Evolutionary conservation across 2,329 filamentous ascomycete species (phyloP).

Genomic region (Botrytis squamosa): DNA sequence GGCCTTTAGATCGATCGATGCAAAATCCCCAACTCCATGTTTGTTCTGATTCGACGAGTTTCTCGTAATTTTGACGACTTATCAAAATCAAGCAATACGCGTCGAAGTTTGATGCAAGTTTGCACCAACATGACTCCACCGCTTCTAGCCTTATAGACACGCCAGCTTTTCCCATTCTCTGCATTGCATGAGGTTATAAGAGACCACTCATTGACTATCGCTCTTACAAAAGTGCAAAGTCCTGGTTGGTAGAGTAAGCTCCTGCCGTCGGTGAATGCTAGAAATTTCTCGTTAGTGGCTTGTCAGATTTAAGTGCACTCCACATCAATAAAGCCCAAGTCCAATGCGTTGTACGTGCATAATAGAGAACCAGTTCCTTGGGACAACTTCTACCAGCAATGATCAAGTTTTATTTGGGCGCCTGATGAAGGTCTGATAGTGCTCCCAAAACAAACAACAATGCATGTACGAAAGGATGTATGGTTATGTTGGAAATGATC

Average conservation of each 20-base stretch:
- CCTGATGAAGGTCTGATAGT: neutral
- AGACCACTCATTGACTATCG: neutral
- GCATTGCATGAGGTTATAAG: constrained; percentile 27
- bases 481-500: constrained; percentile 21
- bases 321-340: constrained; percentile 11
- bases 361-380: constrained; percentile 17
- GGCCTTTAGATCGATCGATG: neutral
- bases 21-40: neutral
- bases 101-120: constrained; percentile 15
- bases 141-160: constrained; percentile 29
- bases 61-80: constrained; percentile 9
- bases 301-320: constrained; percentile 20
- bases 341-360: constrained; percentile 22
- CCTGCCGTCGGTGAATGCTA: constrained; percentile 14
- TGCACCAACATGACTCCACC: constrained; percentile 25
- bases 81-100: constrained; percentile 13
- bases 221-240: neutral
- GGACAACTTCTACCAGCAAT: constrained; percentile 14
- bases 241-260: neutral
- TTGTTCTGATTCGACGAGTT: neutral
- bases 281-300: constrained; percentile 12
- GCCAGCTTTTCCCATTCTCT: constrained; percentile 27
- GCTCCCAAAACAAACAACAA: neutral
- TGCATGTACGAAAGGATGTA: constrained; percentile 6
- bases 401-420: constrained; percentile 9